Evolutionary conservation across 2,329 filamentous ascomycete genomes (phyloP).

Genomic region (Chaetoscypha palmicola): DNA sequence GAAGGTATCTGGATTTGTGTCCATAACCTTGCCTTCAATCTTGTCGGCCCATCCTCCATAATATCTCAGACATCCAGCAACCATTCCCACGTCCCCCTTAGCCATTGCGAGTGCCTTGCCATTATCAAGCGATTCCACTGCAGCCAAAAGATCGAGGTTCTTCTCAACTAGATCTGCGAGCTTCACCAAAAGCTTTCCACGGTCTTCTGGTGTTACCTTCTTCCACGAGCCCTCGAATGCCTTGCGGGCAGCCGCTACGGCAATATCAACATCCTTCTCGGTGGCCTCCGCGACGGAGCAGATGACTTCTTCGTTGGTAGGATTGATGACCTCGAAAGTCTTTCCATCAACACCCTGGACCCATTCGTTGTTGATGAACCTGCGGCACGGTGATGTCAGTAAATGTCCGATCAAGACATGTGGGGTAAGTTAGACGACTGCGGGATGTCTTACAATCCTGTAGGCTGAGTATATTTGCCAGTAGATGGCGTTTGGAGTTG

Average conservation of each 20-base stretch:
- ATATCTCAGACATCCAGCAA: constrained; percentile 69
- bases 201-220: constrained; percentile 60
- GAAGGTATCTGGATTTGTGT: constrained; percentile 57
- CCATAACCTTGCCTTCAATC: constrained; percentile 61
- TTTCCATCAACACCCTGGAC: constrained; percentile 76
- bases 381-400: constrained; percentile 6
- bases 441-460: constrained; percentile 35
- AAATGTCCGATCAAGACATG: not conserved
- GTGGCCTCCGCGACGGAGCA: constrained; percentile 75
- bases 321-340: constrained; percentile 91
- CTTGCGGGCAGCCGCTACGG: constrained; percentile 77
- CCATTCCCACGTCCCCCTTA: constrained; percentile 64
- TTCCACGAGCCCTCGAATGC: constrained; percentile 73
- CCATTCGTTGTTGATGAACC: constrained; percentile 85
- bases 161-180: constrained; percentile 76
- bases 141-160: constrained; percentile 67
- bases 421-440: not conserved
- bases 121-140: constrained; percentile 83
- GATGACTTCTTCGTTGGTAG: constrained; percentile 77
- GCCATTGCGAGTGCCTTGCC: constrained; percentile 75
- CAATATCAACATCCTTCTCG: constrained; percentile 77
- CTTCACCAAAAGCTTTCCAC: constrained; percentile 63
- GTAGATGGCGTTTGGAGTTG: constrained; percentile 27
- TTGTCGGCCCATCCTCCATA: constrained; percentile 73
- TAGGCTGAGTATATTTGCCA: constrained; percentile 32